Percentiles rank a stretch among this genome's conserved stretches.
These are phyloP conservation scores for Chaetomidium leptoderma DNA, from an alignment of 495 filamentous ascomycete genomes.

Conservation along the genomic window DNA sequence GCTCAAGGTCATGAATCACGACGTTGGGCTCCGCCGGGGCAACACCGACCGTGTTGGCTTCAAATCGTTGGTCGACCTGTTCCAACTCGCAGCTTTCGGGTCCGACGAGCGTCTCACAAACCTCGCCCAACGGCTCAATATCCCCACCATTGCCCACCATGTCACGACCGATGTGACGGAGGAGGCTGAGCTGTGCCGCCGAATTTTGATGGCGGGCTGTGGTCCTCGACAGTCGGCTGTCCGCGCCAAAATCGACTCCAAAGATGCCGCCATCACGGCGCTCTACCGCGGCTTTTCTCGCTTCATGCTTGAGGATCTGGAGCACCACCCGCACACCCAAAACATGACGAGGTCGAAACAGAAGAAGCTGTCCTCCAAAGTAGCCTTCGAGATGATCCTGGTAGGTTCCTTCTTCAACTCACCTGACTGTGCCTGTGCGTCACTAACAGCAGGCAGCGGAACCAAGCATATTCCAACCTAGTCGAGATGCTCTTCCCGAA, in stretches of 20 bases:
- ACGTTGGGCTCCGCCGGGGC: conserved; percentile 15
- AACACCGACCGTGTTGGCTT: conserved; percentile 12
- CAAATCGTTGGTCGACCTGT: conserved; percentile 21
- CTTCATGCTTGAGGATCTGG: conserved; percentile 48
- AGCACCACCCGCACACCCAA: conserved; percentile 26
- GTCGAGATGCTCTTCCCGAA: conserved; percentile 16
- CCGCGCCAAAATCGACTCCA: conserved; percentile 33
- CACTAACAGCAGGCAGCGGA: conserved; percentile 11
- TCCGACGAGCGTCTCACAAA: not conserved
- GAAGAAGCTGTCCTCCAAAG: conserved; percentile 20
- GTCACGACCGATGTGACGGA: conserved; percentile 30
- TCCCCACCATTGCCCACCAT: conserved; percentile 26
- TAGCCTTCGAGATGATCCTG: conserved; percentile 25
- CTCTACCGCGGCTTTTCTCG: conserved; percentile 44
- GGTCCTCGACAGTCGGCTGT: conserved; percentile 26
- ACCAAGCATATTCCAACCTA: conserved; percentile 23
- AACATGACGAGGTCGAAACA: conserved; percentile 20
- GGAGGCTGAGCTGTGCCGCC: conserved; percentile 37
- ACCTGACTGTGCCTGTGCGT: not conserved
- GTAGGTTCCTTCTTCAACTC: not conserved
- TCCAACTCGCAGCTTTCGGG: conserved; percentile 6
- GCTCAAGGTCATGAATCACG: conserved; percentile 33
- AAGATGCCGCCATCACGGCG: conserved; percentile 33
- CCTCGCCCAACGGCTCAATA: conserved; percentile 13
- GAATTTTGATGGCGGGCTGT: conserved; percentile 36